Evolutionary conservation across 2,329 filamentous ascomycete genomes (phyloP).

Genomic region (Venturia aucupariae): DNA sequence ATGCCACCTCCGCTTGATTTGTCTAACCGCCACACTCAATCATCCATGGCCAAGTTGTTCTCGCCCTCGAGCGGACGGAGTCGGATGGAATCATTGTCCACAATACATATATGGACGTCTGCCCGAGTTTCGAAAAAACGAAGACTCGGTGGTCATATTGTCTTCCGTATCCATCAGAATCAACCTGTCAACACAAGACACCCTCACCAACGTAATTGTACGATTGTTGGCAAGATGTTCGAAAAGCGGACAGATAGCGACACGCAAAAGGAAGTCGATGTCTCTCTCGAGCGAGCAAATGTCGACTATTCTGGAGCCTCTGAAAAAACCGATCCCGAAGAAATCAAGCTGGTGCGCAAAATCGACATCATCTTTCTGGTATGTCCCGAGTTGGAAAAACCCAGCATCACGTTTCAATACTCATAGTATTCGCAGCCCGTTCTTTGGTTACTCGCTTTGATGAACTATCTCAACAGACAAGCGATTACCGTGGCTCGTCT

Average conservation of each 20-base stretch:
- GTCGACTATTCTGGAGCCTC: slow-evolving; percentile 26
- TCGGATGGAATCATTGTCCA: neutral
- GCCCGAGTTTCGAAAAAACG: neutral
- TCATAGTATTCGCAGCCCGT: slow-evolving; percentile 26
- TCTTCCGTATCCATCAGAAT: neutral
- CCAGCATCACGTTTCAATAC: slow-evolving; percentile 20
- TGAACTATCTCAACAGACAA: slow-evolving; percentile 43
- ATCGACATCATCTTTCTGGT: slow-evolving; percentile 27
- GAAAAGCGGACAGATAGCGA: neutral
- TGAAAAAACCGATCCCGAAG: slow-evolving; percentile 26
- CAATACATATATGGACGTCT: neutral
- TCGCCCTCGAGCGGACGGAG: neutral
- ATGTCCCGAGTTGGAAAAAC: slow-evolving; percentile 16
- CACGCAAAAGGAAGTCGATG: neutral
- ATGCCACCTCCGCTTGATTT: neutral
- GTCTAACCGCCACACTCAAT: neutral
- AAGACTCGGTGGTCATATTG: neutral
- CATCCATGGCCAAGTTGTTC: neutral
- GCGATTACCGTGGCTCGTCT: slow-evolving; percentile 56
- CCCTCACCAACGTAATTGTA: no score
- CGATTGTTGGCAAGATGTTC: neutral
- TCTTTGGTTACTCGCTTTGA: slow-evolving; percentile 24
- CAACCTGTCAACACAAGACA: neutral
- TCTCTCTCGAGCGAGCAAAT: neutral
- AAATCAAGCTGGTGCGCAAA: slow-evolving; percentile 27